These are phyloP conservation scores for Limnanthes douglasii DNA, from an alignment of 345 rosid species.

Conservation along the genomic window DNA sequence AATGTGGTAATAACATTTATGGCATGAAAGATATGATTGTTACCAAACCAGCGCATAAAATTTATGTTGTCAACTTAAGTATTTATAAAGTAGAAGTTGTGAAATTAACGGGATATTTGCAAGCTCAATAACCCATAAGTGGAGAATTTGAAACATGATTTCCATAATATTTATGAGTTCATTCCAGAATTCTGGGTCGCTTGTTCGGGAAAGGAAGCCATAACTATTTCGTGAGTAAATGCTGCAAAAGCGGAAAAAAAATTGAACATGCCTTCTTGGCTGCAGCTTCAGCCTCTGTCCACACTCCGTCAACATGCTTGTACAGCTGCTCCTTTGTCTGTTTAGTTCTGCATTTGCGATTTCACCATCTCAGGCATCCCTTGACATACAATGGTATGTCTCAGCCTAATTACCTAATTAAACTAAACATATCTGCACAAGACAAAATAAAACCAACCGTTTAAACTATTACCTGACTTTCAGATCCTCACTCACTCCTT, in stretches of 20 bases:
- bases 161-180: too few relatives aligned
- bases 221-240: background rate
- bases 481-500: constrained; percentile 56
- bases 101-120: background rate
- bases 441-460: background rate
- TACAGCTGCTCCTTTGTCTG: constrained; percentile 81
- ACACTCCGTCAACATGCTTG: constrained; percentile 70
- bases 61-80: too few relatives aligned
- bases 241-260: background rate
- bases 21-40: too few relatives aligned
- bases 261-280: constrained; percentile 57
- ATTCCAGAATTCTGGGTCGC: background rate
- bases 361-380: constrained; percentile 54
- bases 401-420: constrained; percentile 38
- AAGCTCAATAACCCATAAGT: background rate
- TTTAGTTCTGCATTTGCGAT: constrained; percentile 80
- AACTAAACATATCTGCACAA: constrained; percentile 10
- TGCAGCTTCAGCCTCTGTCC: constrained; percentile 85
- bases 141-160: too few relatives aligned
- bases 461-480: constrained; percentile 47
- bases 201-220: background rate
- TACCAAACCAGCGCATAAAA: too few relatives aligned
- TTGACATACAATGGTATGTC: constrained; percentile 43
- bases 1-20: too few relatives aligned
- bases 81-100: too few relatives aligned